A percentile compares a stretch with the other conserved stretches of the same genome.
These are phyloP conservation scores for Plectosphaerella cucumerina DNA, from an alignment of 2,329 filamentous ascomycete species.

Conservation along the genomic window DNA sequence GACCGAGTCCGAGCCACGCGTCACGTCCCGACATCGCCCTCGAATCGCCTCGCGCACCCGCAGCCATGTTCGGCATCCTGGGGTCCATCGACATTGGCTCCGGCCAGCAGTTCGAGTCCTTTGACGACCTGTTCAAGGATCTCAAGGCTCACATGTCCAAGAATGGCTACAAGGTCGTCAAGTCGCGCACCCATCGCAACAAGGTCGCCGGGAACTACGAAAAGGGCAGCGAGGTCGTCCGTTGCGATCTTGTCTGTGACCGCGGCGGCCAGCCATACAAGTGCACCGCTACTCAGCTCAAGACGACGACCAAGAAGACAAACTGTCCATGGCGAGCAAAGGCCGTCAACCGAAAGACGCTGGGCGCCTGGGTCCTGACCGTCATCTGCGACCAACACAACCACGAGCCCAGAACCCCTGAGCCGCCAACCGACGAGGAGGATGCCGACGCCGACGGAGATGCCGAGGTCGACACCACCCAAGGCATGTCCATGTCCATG, in stretches of 20 bases:
- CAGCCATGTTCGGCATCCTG: conserved; percentile 37
- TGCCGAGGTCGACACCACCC: conserved; percentile 14
- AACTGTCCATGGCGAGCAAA: conserved; percentile 42
- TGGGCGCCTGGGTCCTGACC: conserved; percentile 40
- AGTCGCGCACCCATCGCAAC: conserved; percentile 36
- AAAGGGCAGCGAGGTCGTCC: conserved; percentile 37
- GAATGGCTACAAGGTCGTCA: conserved; percentile 42
- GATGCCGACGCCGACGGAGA: conserved; percentile 24
- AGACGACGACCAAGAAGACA: conserved; percentile 41
- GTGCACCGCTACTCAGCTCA: conserved; percentile 38
- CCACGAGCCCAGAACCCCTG: conserved; percentile 38
- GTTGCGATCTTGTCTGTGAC: conserved; percentile 41
- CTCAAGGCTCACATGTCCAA: conserved; percentile 36
- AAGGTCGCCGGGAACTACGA: conserved; percentile 34
- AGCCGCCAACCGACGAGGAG: conserved; percentile 30
- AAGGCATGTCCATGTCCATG: conserved; percentile 6
- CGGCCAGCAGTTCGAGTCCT: conserved; percentile 29
- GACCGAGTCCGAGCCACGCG: conserved; percentile 1
- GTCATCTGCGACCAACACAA: conserved; percentile 40
- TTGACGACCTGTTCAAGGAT: conserved; percentile 35
- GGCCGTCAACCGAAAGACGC: conserved; percentile 36
- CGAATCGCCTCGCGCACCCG: conserved; percentile 12
- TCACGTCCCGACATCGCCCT: neutral
- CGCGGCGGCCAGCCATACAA: conserved; percentile 39
- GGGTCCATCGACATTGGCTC: conserved; percentile 28